Evolutionary conservation across 306 rosid species (phyloP), one percentile per base, ranked within the genome.

Genomic region (Trichosanthes cucumerina): DNA sequence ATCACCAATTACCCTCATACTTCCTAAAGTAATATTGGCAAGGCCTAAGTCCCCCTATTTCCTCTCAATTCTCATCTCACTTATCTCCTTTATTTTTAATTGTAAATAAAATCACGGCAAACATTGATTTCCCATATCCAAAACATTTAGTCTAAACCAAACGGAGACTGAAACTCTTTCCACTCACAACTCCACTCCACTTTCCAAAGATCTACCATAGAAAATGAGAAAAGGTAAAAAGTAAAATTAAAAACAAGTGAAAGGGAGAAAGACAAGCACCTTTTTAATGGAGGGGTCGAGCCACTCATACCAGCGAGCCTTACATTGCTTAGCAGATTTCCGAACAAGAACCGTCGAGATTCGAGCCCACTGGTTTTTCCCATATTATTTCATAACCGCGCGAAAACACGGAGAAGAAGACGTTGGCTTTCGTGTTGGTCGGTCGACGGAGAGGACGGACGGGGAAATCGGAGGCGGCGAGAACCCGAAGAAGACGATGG

Each of bases 301-400:
- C 97, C 98, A 91, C 82, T 93, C 97, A 8, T 93, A 93, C 98
- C 97, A 93, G 65, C 97, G 97, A 86, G 98, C 98, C 77, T 93
- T 93, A 41, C 98, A 93, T 86, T 93, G 98, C 76, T 93, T 93
- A 6, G 98, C 98, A 14, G 98, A 93, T 85, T 93, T 93, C 71
- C 98, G 97, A 64, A 93, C 97, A 16, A 93, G 89, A 8, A 91
- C 96, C 23, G 98, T 91, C 7, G 98, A 93, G 66, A 93, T 93
- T 23, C 98, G 93, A 83, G 97, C 98, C 98, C 98, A 93, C 65
- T 93, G 97, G 82, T 93, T 93, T 74, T 93, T 91, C 3, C 98
- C 96, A 81, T 91, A 93, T n/a, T n/a, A n/a, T 71, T 93, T 93
- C 98, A 93, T 93, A 23, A 91, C 98, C 86, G 96, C 98, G n/a